Evolutionary conservation across 805 yeast species (phyloP).

Genomic region (Candida cerambycidarum): DNA sequence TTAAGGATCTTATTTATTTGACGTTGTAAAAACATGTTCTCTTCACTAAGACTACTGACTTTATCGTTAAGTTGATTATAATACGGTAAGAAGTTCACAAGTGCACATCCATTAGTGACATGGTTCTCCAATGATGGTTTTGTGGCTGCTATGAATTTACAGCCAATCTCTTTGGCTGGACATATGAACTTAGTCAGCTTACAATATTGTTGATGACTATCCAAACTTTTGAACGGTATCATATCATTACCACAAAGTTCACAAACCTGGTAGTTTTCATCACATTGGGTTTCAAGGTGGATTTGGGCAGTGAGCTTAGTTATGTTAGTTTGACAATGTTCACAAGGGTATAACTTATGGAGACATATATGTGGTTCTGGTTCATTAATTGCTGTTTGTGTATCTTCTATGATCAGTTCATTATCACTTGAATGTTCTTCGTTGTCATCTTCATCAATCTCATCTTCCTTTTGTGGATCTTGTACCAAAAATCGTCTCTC

Average conservation of each 20-base stretch:
- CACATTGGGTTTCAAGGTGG: slow-evolving; percentile 43
- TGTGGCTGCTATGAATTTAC: slow-evolving; percentile 45
- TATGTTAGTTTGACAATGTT: slow-evolving; percentile 32
- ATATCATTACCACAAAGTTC: slow-evolving; percentile 41
- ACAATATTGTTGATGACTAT: slow-evolving; percentile 45
- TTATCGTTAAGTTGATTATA: slow-evolving; percentile 22
- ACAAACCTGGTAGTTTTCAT: slow-evolving; percentile 41
- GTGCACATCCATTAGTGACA: slow-evolving; percentile 29
- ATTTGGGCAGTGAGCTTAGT: slow-evolving; percentile 25
- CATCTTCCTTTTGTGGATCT: slow-evolving; percentile 4
- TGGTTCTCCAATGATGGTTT: slow-evolving; percentile 39
- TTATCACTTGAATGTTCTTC: slow-evolving; percentile 1
- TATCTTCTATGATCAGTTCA: not conserved
- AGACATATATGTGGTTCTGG: slow-evolving; percentile 30
- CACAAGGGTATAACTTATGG: slow-evolving; percentile 38
- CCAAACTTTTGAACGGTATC: slow-evolving; percentile 38
- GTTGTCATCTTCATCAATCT: slow-evolving; percentile 14
- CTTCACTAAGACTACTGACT: slow-evolving; percentile 27
- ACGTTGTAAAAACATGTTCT: slow-evolving; percentile 40
- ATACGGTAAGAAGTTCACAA: slow-evolving; percentile 30
- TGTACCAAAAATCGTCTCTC: slow-evolving; percentile 17
- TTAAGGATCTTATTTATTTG: slow-evolving; percentile 48
- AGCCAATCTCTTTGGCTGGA: slow-evolving; percentile 50
- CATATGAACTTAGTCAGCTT: slow-evolving; percentile 42
- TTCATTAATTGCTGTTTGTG: slow-evolving; percentile 1